Conservation (phyloP, 805 yeast species). For the Scheffersomyces stipitis region DNA sequence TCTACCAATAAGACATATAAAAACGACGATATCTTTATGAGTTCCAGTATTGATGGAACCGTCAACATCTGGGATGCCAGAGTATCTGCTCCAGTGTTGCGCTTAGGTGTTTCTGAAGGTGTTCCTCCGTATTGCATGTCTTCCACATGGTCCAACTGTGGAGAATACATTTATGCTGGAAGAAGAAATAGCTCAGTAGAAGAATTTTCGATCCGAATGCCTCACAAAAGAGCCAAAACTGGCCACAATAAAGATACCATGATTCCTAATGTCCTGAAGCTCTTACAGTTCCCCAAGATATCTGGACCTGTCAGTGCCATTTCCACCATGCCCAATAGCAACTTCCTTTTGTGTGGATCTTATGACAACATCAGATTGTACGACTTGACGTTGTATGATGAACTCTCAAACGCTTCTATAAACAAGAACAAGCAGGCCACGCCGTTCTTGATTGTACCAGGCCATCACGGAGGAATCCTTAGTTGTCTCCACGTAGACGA, state of each 20-base stretch:
- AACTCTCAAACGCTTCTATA: constrained; percentile 18
- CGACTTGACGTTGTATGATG: constrained; percentile 56
- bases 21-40: constrained; percentile 58
- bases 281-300: constrained; percentile 74
- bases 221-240: constrained; percentile 28
- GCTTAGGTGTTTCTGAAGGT: constrained; percentile 55
- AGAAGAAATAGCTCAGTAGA: constrained; percentile 88
- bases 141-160: constrained; percentile 84
- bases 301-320: constrained; percentile 90
- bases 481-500: constrained; percentile 81
- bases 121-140: constrained; percentile 95
- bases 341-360: constrained; percentile 84
- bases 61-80: constrained; percentile 83
- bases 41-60: constrained; percentile 82
- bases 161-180: constrained; percentile 78
- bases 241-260: constrained; percentile 22
- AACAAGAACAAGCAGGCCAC: constrained; percentile 44
- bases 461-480: constrained; percentile 91
- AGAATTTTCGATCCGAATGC: constrained; percentile 64
- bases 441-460: constrained; percentile 90
- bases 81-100: constrained; percentile 42
- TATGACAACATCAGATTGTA: constrained; percentile 86
- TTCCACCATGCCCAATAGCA: constrained; percentile 73
- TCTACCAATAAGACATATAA: constrained; percentile 23
- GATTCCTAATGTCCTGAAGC: constrained; percentile 51